These are phyloP conservation scores for Fusarium sp. DNA, from an alignment of 2,329 filamentous ascomycete species.

Conservation along the genomic window DNA sequence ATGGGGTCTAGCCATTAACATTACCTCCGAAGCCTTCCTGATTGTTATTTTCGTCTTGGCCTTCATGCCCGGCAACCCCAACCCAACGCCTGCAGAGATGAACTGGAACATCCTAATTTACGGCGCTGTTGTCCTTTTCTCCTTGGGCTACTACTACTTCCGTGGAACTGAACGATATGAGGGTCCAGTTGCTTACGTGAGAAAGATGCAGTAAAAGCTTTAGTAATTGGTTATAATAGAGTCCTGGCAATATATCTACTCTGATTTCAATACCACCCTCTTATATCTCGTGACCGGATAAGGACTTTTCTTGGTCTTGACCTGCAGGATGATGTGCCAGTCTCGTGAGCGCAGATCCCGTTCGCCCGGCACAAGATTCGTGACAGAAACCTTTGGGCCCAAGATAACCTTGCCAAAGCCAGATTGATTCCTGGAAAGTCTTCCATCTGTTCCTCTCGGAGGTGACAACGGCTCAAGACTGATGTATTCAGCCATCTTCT, in stretches of 20 bases:
- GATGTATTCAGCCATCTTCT: not conserved
- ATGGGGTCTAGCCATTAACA: slow-evolving; percentile 37
- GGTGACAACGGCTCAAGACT: not conserved
- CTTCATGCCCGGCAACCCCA: slow-evolving; percentile 38
- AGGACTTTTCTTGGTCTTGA: not conserved
- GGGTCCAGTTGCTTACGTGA: slow-evolving; percentile 34
- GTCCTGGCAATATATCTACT: not conserved
- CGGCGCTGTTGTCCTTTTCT: slow-evolving; percentile 9
- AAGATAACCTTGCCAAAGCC: not conserved
- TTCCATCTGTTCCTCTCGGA: not conserved
- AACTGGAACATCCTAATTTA: slow-evolving; percentile 42
- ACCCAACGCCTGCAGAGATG: slow-evolving; percentile 31
- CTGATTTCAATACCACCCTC: not conserved
- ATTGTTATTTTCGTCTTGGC: slow-evolving; percentile 37
- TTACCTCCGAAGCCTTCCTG: slow-evolving; percentile 33
- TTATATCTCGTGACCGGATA: not conserved
- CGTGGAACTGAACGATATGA: slow-evolving; percentile 32
- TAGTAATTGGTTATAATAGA: not conserved
- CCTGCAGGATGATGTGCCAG: not conserved
- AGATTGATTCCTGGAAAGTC: not conserved
- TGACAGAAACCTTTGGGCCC: not conserved
- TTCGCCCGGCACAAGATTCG: not conserved
- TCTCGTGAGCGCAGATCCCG: not conserved
- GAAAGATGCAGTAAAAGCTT: slow-evolving; percentile 5
- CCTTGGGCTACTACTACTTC: slow-evolving; percentile 31